Base-by-base conservation (phyloP, 352 stramenopile genomes). In the Pythium guiyangense region DNA sequence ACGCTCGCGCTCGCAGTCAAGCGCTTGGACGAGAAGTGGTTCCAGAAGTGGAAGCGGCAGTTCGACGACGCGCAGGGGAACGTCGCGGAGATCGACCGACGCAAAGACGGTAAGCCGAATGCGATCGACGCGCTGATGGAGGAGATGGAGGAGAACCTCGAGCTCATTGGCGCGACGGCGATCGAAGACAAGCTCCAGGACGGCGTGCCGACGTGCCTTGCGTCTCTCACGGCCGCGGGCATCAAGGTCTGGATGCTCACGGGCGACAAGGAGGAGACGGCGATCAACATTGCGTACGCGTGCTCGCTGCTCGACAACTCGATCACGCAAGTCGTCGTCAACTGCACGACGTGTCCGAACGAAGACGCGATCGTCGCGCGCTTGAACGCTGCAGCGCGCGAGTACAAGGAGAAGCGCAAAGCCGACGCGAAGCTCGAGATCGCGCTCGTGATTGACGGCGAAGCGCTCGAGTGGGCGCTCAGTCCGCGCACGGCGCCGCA, bases 111-210 rank as follows among this genome's bases (percentile, higher is more conserved):
- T 39, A 77, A 90, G 53, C 67, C 77, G n/a, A 88, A 92, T 58
- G 67, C 69, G 10, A 89, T 90, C 29, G 77, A 90, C 53, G 73
- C 83, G 22, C 54, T 92, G 4, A 90, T 90, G 77, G 79, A 91
- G 57, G 73, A 93, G 57, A 88, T 96, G 9, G 87, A 97, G 59
- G 66, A 69, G 39, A 70, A 86, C 29, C 57, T 97, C 14, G 76
- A 89, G 52, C 63, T 97, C 14, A 77, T 97, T 45, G 91, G 91
- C 12, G 85, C 84, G 1, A 97, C 91, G 4, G 91, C 87, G 14
- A 98, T 97, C 49, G 91, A 97, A 64, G 91, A 97, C 71, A 94
- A 94, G 45, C 71, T 97, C 0, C 91, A 97, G 59, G 86, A 96
- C 27, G 84, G 88, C 5, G 94, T 98, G 0, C 83, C 90, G 1